Percentiles rank a stretch among this genome's conserved stretches.
phyloP scores from a whole-genome alignment of 306 rosid genomes.

The Vigna angularis region DNA sequence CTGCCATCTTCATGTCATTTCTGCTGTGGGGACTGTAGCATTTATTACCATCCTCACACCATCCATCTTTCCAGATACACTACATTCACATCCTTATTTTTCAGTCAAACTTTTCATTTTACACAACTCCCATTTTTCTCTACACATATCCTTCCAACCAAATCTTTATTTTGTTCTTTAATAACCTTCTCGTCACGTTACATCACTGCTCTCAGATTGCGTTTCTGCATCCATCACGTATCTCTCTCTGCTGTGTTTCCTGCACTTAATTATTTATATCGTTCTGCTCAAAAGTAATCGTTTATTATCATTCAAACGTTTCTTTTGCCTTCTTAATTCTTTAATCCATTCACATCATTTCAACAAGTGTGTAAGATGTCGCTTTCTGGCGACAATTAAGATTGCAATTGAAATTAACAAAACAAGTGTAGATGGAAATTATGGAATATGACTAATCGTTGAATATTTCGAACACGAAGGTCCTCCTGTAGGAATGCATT shows the following conservation, averaged over 20 bases:
- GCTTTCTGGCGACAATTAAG: too few relatives aligned
- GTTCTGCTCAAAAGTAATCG: too few relatives aligned
- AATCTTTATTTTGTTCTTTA: not conserved
- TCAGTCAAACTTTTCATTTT: not conserved
- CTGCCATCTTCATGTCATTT: slow-evolving; percentile 25
- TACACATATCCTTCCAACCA: not conserved
- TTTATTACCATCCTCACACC: not conserved
- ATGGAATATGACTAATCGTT: not conserved
- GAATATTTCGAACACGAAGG: not conserved
- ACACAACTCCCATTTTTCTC: not conserved
- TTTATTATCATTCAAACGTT: not conserved
- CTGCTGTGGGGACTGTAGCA: slow-evolving; percentile 37
- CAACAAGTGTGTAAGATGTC: too few relatives aligned
- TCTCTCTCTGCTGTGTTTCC: not conserved
- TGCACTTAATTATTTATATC: not conserved
- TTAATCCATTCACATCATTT: not conserved
- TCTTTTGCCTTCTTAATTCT: not conserved
- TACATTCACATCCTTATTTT: not conserved
- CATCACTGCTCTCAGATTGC: not conserved
- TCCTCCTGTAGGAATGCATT: not conserved
- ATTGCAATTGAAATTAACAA: not conserved
- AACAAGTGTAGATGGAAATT: not conserved
- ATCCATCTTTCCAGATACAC: not conserved
- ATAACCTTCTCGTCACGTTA: not conserved
- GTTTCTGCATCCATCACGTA: too few relatives aligned